Evolutionary conservation across 2,329 filamentous ascomycete species (phyloP).

Genomic region (Rutstroemia sydowiana): DNA sequence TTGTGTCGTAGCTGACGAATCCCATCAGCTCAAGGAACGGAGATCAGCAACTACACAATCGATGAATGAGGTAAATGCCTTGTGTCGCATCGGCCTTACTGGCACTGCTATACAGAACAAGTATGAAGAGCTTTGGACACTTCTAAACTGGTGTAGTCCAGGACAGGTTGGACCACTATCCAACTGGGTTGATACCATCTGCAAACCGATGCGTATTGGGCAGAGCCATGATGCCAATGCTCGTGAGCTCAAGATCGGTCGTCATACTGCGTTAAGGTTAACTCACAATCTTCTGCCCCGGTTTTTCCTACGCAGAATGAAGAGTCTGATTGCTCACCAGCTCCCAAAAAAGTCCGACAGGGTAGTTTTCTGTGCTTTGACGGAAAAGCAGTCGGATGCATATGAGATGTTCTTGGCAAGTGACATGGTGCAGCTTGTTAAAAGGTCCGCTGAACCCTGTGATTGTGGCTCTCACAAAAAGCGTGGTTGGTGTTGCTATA

Average conservation of each 20-base stretch:
- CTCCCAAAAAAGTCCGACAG: slow-evolving; percentile 90
- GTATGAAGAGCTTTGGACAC: slow-evolving; percentile 93
- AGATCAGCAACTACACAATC: slow-evolving; percentile 71
- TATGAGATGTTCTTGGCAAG: slow-evolving; percentile 78
- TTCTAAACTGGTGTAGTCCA: slow-evolving; percentile 94
- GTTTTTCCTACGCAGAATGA: slow-evolving; percentile 90
- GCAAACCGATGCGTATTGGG: slow-evolving; percentile 72
- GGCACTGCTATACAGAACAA: slow-evolving; percentile 97
- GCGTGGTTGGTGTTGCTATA: slow-evolving; percentile 74
- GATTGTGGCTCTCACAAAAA: slow-evolving; percentile 61
- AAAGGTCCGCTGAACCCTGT: slow-evolving; percentile 59
- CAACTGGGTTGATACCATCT: slow-evolving; percentile 74
- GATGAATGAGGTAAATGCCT: slow-evolving; percentile 83
- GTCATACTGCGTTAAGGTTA: slow-evolving; percentile 76
- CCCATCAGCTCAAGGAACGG: slow-evolving; percentile 78
- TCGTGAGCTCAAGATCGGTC: slow-evolving; percentile 70
- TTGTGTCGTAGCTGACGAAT: slow-evolving; percentile 89
- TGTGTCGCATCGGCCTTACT: slow-evolving; percentile 88
- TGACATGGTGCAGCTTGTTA: slow-evolving; percentile 62
- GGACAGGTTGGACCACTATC: slow-evolving; percentile 59
- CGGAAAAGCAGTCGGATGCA: slow-evolving; percentile 69
- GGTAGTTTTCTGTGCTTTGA: slow-evolving; percentile 91
- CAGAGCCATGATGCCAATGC: slow-evolving; percentile 81
- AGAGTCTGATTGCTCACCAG: slow-evolving; percentile 84
- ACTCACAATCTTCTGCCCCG: slow-evolving; percentile 80